Percentiles rank a stretch among this genome's conserved stretches.
These are phyloP conservation scores for Phaeophleospora eucalypticola DNA, from an alignment of 2,329 filamentous ascomycete genomes.

Conservation along the genomic window DNA sequence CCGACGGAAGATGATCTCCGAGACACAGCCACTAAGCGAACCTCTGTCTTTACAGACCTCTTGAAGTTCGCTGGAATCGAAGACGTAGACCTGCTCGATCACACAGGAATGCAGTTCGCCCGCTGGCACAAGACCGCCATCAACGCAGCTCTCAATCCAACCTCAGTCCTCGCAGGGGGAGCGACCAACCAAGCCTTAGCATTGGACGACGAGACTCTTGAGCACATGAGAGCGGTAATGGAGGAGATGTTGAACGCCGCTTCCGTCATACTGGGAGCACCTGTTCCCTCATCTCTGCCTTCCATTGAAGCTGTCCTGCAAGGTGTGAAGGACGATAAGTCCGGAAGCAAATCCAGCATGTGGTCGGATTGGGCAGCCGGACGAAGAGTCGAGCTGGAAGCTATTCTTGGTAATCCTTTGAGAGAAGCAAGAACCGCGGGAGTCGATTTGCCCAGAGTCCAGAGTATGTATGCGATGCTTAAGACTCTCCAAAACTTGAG, in stretches of 20 bases:
- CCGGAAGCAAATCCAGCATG: slow-evolving; percentile 61
- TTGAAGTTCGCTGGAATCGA: slow-evolving; percentile 58
- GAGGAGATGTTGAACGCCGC: slow-evolving; percentile 63
- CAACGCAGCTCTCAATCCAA: slow-evolving; percentile 71
- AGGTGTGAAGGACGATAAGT: slow-evolving; percentile 59
- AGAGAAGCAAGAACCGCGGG: slow-evolving; percentile 59
- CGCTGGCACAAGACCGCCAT: slow-evolving; percentile 75
- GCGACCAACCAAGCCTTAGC: slow-evolving; percentile 63
- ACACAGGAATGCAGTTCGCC: slow-evolving; percentile 63
- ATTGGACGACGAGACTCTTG: slow-evolving; percentile 57
- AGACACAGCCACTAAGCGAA: slow-evolving; percentile 36
- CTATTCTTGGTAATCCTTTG: slow-evolving; percentile 67
- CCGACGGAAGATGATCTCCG: slow-evolving; percentile 32
- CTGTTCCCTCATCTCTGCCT: background rate
- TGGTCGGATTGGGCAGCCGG: slow-evolving; percentile 65
- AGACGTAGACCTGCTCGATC: slow-evolving; percentile 61
- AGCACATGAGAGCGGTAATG: slow-evolving; percentile 64
- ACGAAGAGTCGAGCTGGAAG: slow-evolving; percentile 64
- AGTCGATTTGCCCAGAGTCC: slow-evolving; percentile 61
- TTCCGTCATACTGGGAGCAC: slow-evolving; percentile 46
- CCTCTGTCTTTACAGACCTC: slow-evolving; percentile 50
- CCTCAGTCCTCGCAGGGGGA: slow-evolving; percentile 62
- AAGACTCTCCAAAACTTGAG: slow-evolving; percentile 38
- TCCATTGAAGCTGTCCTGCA: slow-evolving; percentile 52
- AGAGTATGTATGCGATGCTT: slow-evolving; percentile 63